These are phyloP conservation scores for Metschnikowia cubensis DNA, from an alignment of 805 yeast species.

Conservation along the genomic window DNA sequence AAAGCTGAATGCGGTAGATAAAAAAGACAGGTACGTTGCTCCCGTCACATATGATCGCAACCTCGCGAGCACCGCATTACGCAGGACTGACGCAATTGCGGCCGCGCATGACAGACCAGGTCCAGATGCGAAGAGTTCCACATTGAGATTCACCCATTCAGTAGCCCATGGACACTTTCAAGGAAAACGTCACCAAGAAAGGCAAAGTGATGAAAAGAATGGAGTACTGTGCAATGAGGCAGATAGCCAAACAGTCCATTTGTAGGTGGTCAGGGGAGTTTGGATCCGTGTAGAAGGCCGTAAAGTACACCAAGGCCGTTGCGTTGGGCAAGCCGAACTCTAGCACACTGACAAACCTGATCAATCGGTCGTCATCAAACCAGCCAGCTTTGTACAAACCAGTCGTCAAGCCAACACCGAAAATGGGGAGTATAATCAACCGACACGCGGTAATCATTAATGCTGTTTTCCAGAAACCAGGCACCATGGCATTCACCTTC, in stretches of 20 bases:
- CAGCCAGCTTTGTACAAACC: conserved; percentile 59
- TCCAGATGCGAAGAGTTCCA: not conserved
- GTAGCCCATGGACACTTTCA: conserved; percentile 42
- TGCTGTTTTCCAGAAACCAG: conserved; percentile 69
- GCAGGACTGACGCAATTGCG: conserved; percentile 1
- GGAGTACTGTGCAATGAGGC: conserved; percentile 70
- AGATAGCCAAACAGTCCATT: conserved; percentile 81
- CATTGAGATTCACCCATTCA: not conserved
- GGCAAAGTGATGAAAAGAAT: conserved; percentile 68
- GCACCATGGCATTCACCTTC: conserved; percentile 53
- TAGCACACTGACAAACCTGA: conserved; percentile 69
- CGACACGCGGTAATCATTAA: conserved; percentile 52
- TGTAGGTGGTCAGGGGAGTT: conserved; percentile 49
- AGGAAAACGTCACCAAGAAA: conserved; percentile 64
- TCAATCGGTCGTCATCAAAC: conserved; percentile 55
- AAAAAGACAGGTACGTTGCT: not conserved
- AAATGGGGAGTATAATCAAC: conserved; percentile 68
- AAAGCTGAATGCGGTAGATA: not conserved
- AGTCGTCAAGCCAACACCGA: conserved; percentile 62
- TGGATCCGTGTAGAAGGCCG: conserved; percentile 81
- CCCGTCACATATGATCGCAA: conserved; percentile 2
- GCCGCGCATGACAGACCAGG: not conserved
- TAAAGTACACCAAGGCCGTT: conserved; percentile 80
- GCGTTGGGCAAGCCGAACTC: conserved; percentile 84
- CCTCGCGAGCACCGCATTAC: conserved; percentile 3